Conservation (phyloP, 2,329 filamentous ascomycete genomes). For the Sarocladiaceae sp. region DNA sequence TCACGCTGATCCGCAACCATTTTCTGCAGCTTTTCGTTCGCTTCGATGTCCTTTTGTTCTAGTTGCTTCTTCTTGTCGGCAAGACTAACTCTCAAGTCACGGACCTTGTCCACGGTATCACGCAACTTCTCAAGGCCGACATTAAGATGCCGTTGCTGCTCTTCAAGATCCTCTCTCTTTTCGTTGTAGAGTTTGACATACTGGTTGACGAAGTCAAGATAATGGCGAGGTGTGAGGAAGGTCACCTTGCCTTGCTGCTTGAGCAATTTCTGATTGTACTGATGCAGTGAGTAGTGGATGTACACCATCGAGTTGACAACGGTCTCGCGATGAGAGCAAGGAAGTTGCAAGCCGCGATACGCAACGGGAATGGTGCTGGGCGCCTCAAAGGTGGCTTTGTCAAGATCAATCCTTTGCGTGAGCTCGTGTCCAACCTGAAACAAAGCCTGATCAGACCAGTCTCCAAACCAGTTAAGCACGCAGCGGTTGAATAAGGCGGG, state of each 20-base stretch:
- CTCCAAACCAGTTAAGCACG: constrained; percentile 99
- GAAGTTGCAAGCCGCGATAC: constrained; percentile 78
- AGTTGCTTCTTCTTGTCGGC: constrained; percentile 93
- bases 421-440: constrained; percentile 97
- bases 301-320: constrained; percentile 99
- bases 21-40: constrained; percentile 92
- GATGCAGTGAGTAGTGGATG: constrained; percentile 90
- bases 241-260: constrained; percentile 92
- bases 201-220: constrained; percentile 95
- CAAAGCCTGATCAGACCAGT: constrained; percentile 98
- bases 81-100: constrained; percentile 83
- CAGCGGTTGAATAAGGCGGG: constrained; percentile 99
- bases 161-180: constrained; percentile 96
- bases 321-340: constrained; percentile 84
- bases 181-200: constrained; percentile 97
- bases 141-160: constrained; percentile 97
- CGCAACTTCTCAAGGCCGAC: constrained; percentile 95
- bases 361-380: constrained; percentile 92
- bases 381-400: constrained; percentile 77
- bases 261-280: constrained; percentile 81
- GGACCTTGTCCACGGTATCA: constrained; percentile 96
- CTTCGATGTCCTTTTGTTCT: constrained; percentile 89
- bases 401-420: constrained; percentile 92
- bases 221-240: constrained; percentile 93
- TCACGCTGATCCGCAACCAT: constrained; percentile 97